phyloP scores from a whole-genome alignment of 176 grass and related monocot genomes.

The Luzula sylvatica region DNA sequence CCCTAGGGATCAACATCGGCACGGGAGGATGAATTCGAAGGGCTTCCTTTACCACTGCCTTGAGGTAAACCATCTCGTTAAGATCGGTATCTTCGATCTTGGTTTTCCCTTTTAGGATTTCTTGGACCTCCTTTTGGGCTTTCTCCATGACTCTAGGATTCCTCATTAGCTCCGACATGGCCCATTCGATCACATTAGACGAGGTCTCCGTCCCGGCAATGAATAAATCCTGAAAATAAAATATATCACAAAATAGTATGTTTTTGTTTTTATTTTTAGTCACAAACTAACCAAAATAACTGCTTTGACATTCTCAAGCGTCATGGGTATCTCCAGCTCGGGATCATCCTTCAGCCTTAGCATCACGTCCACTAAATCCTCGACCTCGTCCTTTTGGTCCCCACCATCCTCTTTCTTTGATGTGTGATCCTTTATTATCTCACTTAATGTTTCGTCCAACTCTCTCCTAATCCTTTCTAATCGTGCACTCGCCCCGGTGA shows the following conservation, averaged over 20 bases:
- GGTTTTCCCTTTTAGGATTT: neutral
- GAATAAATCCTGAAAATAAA: neutral
- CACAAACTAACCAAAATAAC: constrained; percentile 21
- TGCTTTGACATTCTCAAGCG: constrained; percentile 19
- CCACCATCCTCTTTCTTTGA: neutral
- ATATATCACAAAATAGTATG: neutral
- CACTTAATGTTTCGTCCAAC: neutral
- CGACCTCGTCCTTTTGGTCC: neutral
- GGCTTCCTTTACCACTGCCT: constrained; percentile 39
- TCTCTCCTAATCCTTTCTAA: neutral
- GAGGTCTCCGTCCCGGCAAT: neutral
- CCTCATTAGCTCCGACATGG: constrained; percentile 41
- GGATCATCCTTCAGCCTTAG: constrained; percentile 5
- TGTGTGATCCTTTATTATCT: neutral
- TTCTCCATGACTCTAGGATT: constrained; percentile 23
- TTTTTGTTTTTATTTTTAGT: neutral
- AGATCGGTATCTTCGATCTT: neutral
- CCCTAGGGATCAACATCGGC: constrained; percentile 35
- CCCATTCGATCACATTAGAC: constrained; percentile 24
- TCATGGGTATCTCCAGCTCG: constrained; percentile 10
- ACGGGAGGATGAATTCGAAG: constrained; percentile 17
- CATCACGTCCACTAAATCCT: constrained; percentile 30
- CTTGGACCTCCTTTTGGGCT: constrained; percentile 23
- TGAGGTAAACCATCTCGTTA: constrained; percentile 19
- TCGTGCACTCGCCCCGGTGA: neutral